These are phyloP conservation scores for Coccomyxa sp. DNA, from an alignment of 139 green algal genomes.

Conservation along the genomic window DNA sequence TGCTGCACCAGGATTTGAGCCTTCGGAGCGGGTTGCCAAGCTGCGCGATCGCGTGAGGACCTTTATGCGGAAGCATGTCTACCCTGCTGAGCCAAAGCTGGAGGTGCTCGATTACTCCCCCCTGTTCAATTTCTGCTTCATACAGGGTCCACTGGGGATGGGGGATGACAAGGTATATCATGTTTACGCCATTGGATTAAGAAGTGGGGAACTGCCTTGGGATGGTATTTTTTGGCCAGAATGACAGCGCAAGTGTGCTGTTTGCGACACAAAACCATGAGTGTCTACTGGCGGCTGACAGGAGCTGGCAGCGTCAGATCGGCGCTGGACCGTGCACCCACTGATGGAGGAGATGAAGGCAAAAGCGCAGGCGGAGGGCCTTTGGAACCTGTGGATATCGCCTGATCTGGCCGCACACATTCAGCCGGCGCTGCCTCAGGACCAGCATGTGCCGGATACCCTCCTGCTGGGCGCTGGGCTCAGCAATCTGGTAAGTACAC, in stretches of 20 bases:
- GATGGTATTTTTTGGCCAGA: too few species aligned
- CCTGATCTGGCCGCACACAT: conserved; percentile 42
- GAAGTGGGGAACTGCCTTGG: too few species aligned
- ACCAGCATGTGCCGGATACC: conserved; percentile 1
- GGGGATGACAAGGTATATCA: too few species aligned
- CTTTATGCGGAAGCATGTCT: conserved; percentile 82
- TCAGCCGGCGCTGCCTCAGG: conserved; percentile 9
- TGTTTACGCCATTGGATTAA: too few species aligned
- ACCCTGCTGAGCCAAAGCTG: conserved; percentile 57
- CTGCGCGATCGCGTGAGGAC: conserved; percentile 43
- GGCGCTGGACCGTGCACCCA: conserved; percentile 72
- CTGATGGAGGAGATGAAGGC: conserved; percentile 82
- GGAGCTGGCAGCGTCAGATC: conserved; percentile 41
- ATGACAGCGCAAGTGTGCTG: too few species aligned
- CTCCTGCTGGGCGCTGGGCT: conserved; percentile 74
- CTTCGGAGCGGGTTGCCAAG: conserved; percentile 25
- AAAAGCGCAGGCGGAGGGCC: conserved; percentile 54
- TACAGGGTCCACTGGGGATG: too few species aligned
- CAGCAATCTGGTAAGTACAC: conserved; percentile 55
- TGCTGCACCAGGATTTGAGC: conserved; percentile 5
- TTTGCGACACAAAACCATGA: too few species aligned
- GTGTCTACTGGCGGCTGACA: conserved; percentile 1
- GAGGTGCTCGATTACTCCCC: conserved; percentile 14
- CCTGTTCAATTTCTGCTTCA: too few species aligned
- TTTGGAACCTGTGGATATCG: conserved; percentile 98